Conservation (phyloP, 208 protist species). For the Leishmania martiniquensis region DNA sequence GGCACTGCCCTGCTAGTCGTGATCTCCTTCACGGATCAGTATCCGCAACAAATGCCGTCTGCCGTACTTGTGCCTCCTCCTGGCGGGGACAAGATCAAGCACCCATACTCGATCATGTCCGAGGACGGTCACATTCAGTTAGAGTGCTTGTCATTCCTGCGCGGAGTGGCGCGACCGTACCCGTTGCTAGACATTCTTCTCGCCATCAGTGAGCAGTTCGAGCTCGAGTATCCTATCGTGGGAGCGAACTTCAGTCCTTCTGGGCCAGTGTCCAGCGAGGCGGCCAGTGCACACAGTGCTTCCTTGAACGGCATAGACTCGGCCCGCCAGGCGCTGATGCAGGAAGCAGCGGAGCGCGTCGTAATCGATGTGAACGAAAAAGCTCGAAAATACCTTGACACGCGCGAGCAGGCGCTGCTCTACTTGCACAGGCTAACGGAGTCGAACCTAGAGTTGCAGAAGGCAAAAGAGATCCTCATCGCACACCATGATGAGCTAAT, state of each 20-base stretch:
- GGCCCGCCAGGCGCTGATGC: constrained; percentile 33
- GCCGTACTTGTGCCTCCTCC: constrained; percentile 33
- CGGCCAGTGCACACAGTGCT: neutral
- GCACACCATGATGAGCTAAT: constrained; percentile 54
- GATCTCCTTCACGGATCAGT: constrained; percentile 35
- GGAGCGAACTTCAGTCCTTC: constrained; percentile 21
- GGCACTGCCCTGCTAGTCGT: constrained; percentile 31
- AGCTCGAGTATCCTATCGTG: constrained; percentile 67
- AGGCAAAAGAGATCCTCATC: constrained; percentile 48
- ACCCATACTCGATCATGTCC: constrained; percentile 55
- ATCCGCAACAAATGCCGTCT: constrained; percentile 36
- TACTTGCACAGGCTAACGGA: constrained; percentile 55
- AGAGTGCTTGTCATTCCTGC: constrained; percentile 55
- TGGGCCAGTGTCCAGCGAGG: neutral
- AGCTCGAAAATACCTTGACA: constrained; percentile 67
- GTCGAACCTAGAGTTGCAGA: constrained; percentile 51
- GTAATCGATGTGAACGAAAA: constrained; percentile 77
- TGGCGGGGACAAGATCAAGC: constrained; percentile 36
- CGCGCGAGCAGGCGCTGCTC: constrained; percentile 45
- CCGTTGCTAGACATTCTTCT: constrained; percentile 67
- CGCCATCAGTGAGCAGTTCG: constrained; percentile 74
- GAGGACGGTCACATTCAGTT: constrained; percentile 54
- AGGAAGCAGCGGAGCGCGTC: constrained; percentile 67
- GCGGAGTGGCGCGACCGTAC: constrained; percentile 53
- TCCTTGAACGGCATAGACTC: constrained; percentile 13